Evolutionary conservation across 768 basidiomycete genomes (phyloP).

Genomic region (Dentipellis fragilis): DNA sequence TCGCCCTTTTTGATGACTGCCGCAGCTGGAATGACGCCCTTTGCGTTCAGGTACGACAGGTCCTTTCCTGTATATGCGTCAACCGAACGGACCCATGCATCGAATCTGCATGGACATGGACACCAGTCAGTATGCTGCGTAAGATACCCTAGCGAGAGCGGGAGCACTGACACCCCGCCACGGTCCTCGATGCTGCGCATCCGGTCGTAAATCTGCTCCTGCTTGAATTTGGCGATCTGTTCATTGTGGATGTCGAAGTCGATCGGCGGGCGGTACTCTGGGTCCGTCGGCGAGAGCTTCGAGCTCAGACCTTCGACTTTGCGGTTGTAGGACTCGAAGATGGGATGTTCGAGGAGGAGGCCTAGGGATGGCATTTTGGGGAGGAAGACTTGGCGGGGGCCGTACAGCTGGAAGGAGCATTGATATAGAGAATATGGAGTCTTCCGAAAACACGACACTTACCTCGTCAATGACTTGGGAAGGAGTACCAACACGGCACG

Average conservation of each 20-base stretch:
- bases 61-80: slow-evolving; percentile 74
- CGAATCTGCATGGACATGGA: slow-evolving; percentile 41
- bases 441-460: not conserved
- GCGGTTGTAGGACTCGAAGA: slow-evolving; percentile 71
- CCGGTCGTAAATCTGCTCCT: slow-evolving; percentile 73
- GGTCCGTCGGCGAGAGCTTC: slow-evolving; percentile 40
- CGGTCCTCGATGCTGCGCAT: slow-evolving; percentile 81
- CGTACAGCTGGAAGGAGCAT: slow-evolving; percentile 49
- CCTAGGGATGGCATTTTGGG: slow-evolving; percentile 97
- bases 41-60: slow-evolving; percentile 60
- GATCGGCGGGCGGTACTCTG: slow-evolving; percentile 61
- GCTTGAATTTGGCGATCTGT: slow-evolving; percentile 74
- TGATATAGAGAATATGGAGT: not conserved
- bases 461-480: slow-evolving; percentile 68
- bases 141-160: not conserved
- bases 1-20: slow-evolving; percentile 57
- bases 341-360: slow-evolving; percentile 79
- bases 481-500: slow-evolving; percentile 69
- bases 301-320: slow-evolving; percentile 40
- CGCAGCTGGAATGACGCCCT: slow-evolving; percentile 63
- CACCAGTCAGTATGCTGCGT: not conserved
- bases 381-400: slow-evolving; percentile 65
- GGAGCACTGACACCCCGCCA: slow-evolving; percentile 54
- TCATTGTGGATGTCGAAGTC: slow-evolving; percentile 61
- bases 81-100: slow-evolving; percentile 72